A percentile compares a stretch with the other conserved stretches of the same genome.
These are phyloP conservation scores for Paecilomyces variotii DNA, from an alignment of 2,329 filamentous ascomycete genomes.

Conservation along the genomic window DNA sequence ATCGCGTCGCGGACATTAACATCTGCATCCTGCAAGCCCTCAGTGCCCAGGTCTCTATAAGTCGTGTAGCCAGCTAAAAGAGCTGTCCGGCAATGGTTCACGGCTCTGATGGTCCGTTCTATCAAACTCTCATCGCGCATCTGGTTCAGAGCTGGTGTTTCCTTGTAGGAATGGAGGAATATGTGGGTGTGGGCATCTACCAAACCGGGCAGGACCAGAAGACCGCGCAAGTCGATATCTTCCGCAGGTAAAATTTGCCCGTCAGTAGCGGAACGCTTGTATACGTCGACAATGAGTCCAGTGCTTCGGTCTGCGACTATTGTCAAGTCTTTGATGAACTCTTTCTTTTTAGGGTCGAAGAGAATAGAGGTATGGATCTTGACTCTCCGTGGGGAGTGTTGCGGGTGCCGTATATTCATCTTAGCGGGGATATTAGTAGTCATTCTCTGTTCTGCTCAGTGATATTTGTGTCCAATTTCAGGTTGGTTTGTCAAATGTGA, in stretches of 20 bases:
- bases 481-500: too few relatives aligned
- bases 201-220: constrained; percentile 45
- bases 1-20: background rate
- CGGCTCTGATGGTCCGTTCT: background rate
- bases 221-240: constrained; percentile 42
- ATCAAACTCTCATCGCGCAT: background rate
- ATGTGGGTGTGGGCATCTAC: constrained; percentile 51
- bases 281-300: constrained; percentile 30
- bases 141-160: background rate
- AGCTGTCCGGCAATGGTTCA: background rate
- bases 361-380: constrained; percentile 39
- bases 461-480: background rate
- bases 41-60: background rate
- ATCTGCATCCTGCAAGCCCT: background rate
- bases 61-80: background rate
- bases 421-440: too few relatives aligned
- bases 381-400: background rate
- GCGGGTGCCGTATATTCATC: background rate
- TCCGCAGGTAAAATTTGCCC: background rate
- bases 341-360: constrained; percentile 40
- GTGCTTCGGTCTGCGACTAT: constrained; percentile 32
- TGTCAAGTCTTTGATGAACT: constrained; percentile 35
- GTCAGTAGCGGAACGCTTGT: background rate
- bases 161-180: constrained; percentile 44
- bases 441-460: too few relatives aligned